These are phyloP conservation scores for Pelargonium australe DNA, from an alignment of 441 rosid genomes.

Conservation along the genomic window DNA sequence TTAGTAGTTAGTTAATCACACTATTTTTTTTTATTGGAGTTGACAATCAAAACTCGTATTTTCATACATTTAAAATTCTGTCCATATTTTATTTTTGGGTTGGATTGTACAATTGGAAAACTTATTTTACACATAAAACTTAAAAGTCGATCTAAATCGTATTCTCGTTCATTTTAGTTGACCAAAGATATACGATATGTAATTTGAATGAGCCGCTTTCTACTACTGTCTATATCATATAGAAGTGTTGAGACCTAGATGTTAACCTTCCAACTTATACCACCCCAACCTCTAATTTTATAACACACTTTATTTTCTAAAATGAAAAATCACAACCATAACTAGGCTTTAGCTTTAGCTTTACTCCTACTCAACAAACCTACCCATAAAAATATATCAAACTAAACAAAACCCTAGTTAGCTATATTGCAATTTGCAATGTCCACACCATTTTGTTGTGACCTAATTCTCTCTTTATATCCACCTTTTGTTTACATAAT, in stretches of 20 bases:
- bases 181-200: no score
- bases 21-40: neutral
- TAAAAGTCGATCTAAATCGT: no score
- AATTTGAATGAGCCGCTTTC: neutral
- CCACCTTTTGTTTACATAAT: neutral
- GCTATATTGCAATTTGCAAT: neutral
- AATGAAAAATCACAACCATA: neutral
- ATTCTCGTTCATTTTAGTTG: no score
- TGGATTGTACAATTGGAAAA: no score
- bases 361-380: conserved; percentile 67
- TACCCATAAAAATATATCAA: conserved; percentile 16
- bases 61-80: no score
- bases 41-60: no score
- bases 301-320: neutral
- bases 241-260: conserved; percentile 26
- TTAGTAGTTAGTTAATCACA: no score
- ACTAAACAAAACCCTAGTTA: neutral
- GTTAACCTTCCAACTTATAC: conserved; percentile 35
- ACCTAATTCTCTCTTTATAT: conserved; percentile 4
- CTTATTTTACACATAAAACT: no score
- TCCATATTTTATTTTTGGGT: no score
- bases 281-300: conserved; percentile 29
- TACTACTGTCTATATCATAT: neutral
- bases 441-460: conserved; percentile 23
- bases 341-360: conserved; percentile 48